Percentiles rank a stretch among this genome's conserved stretches.
Conservation (phyloP, 176 grass and related monocot genomes). For the Phragmites australis region DNA sequence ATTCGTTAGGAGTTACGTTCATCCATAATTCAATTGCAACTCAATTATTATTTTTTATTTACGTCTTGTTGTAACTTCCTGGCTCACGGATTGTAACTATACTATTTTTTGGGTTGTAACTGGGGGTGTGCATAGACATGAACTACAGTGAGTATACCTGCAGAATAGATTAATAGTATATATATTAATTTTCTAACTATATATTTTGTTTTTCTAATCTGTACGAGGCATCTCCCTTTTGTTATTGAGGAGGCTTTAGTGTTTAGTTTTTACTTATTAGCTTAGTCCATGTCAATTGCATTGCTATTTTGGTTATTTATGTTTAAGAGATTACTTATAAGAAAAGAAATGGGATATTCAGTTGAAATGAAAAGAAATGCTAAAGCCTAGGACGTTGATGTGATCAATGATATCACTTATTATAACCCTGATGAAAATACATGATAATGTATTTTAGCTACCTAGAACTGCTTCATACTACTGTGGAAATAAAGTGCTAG, state of each 20-base stretch:
- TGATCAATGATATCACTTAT: conserved; percentile 5
- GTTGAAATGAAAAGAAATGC: not conserved
- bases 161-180: not conserved
- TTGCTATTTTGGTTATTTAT: not conserved
- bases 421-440: not conserved
- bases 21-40: too few species aligned
- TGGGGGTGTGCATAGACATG: too few species aligned
- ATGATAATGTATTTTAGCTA: conserved; percentile 1
- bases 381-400: not conserved
- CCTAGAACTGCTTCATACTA: not conserved
- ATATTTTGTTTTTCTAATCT: not conserved
- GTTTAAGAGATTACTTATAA: not conserved
- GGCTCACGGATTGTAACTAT: too few species aligned
- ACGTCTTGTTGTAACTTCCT: too few species aligned
- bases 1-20: too few species aligned
- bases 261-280: not conserved
- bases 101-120: too few species aligned
- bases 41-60: too few species aligned
- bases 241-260: not conserved
- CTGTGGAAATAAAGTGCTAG: not conserved
- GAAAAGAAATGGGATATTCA: not conserved
- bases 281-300: not conserved
- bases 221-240: not conserved
- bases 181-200: conserved; percentile 1
- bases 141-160: too few species aligned